phyloP scores from a whole-genome alignment of 148 eudicot species.

The Bassia scoparia region DNA sequence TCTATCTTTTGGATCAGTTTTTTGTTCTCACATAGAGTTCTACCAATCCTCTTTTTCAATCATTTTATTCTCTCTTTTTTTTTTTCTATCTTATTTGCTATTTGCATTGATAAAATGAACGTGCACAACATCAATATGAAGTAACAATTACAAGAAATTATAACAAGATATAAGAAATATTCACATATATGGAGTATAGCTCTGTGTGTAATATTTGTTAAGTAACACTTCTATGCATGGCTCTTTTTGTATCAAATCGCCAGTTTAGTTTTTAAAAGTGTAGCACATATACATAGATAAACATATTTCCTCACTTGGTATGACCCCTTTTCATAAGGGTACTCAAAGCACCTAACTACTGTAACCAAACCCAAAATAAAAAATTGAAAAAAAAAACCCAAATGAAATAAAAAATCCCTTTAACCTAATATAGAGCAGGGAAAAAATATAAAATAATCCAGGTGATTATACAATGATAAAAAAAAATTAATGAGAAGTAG shows the following conservation, averaged over 20 bases:
- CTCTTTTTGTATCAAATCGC: background rate
- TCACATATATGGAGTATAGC: too few species aligned
- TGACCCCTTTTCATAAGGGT: slow-evolving; percentile 25
- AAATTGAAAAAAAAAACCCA: background rate
- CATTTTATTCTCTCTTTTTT: too few species aligned
- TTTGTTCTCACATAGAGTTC: too few species aligned
- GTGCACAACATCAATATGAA: too few species aligned
- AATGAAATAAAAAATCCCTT: background rate
- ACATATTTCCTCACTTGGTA: background rate
- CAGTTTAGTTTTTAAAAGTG: background rate
- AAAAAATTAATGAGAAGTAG: background rate
- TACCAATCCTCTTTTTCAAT: too few species aligned
- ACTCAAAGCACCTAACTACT: background rate
- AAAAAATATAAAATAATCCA: background rate
- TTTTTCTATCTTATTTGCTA: too few species aligned
- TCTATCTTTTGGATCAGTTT: too few species aligned
- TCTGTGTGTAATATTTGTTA: background rate
- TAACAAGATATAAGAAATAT: too few species aligned
- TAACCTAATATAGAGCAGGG: background rate
- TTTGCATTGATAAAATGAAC: too few species aligned
- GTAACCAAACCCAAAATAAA: background rate
- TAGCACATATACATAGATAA: slow-evolving; percentile 9
- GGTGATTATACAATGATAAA: background rate
- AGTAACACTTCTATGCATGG: background rate
- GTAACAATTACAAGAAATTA: too few species aligned